phyloP scores from a whole-genome alignment of 768 basidiomycete species.

The Russula vinacea region DNA sequence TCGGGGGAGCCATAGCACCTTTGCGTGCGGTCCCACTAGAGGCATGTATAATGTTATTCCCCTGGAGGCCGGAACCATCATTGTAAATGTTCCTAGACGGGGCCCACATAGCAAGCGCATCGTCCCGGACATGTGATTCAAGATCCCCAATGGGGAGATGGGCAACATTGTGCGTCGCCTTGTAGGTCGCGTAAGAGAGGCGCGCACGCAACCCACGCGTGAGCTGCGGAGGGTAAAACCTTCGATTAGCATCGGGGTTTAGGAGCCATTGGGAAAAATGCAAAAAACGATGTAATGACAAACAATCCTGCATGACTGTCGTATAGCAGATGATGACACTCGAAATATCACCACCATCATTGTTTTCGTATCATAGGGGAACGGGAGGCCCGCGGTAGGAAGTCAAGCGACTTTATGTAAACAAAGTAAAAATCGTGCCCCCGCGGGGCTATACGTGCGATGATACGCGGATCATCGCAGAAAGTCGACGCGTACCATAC shows the following conservation, averaged over 20 bases:
- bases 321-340: background rate
- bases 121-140: slow-evolving; percentile 54
- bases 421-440: background rate
- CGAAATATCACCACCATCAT: slow-evolving; percentile 4
- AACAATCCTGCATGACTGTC: slow-evolving; percentile 7
- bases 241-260: slow-evolving; percentile 29
- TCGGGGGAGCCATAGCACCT: slow-evolving; percentile 48
- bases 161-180: slow-evolving; percentile 70
- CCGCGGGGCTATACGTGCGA: background rate
- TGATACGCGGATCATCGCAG: slow-evolving; percentile 23
- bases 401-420: background rate
- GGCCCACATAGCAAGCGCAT: slow-evolving; percentile 36
- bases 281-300: slow-evolving; percentile 3
- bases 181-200: slow-evolving; percentile 80
- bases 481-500: slow-evolving; percentile 26
- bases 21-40: slow-evolving; percentile 32
- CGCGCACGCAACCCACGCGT: slow-evolving; percentile 78
- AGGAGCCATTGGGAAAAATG: background rate
- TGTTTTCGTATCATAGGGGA: background rate
- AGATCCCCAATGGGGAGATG: slow-evolving; percentile 66
- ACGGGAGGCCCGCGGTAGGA: background rate
- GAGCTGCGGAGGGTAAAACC: slow-evolving; percentile 49
- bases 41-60: slow-evolving; percentile 40
- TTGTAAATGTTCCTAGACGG: slow-evolving; percentile 44
- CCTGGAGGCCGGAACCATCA: slow-evolving; percentile 51